Base-by-base conservation (phyloP, 2,329 filamentous ascomycete species). In the Pseudogymnoascus destructans region DNA sequence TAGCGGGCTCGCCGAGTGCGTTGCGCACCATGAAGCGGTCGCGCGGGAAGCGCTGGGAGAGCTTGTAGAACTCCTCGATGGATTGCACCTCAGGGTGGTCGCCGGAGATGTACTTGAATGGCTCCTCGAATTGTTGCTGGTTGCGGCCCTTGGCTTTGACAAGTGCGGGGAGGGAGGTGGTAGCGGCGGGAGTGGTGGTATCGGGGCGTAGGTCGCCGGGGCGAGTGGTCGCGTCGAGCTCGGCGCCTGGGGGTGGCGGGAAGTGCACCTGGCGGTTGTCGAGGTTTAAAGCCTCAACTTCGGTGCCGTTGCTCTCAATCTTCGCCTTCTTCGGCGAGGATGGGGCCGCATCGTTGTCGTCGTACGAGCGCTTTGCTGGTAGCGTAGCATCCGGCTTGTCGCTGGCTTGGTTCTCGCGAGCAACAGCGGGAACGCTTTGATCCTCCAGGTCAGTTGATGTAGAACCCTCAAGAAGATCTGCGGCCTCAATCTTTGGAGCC, bases 1-100 rank as follows among this genome's bases (percentile, higher is more conserved):
- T 95, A 57, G 88, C 84, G 0, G 92, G 89, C 68, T 89, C 83
- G 54, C 90, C 93, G 62, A 85, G 79, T 23, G 88, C 88, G 73
- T 98, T 98, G 66, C 93, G 87, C 57, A 98, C 93, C 84, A 98
- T 88, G 75, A 93, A 98, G 59, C 92, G 85, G 71, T 95, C 87
- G 19, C 84, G 79, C 0, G 93, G 93, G 76, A 98, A 98, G 54
- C 86, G 84, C 0, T 82, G 71, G 0, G 89, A 91, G 62, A 97
- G 77, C 57, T 86, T 78, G 75, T 97, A 98, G 74, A 97, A 97
- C 2, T 80, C 71, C 66, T 84, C 86, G 67, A 98, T 92, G 58
- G 79, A 78, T 61, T 82, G 71, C 58, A 98, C 84, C 60, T 93
- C 88, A 2, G 82, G 75, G 69, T 96, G 88, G 23, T 85, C 79